Evolutionary conservation across 345 rosid genomes (phyloP).

Genomic region (Boechera stricta): DNA sequence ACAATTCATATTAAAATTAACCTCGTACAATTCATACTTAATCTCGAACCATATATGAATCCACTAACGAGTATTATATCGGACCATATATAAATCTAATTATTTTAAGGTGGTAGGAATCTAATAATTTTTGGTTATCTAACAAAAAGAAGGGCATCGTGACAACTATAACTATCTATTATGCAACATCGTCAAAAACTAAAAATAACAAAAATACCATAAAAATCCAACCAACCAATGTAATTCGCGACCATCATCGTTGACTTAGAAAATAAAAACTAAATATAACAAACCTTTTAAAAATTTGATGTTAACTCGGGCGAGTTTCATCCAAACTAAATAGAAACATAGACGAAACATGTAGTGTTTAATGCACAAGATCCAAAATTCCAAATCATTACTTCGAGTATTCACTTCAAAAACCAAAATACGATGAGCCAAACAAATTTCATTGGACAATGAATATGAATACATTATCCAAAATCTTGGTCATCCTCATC

Average conservation of each 20-base stretch:
- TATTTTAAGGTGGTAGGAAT: background rate
- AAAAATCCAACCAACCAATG: background rate
- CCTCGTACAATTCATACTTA: background rate
- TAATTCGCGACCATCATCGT: background rate
- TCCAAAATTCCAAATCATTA: background rate
- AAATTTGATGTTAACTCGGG: background rate
- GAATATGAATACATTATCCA: background rate
- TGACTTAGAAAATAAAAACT: background rate
- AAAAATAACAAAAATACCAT: constrained; percentile 6
- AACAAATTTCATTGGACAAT: background rate
- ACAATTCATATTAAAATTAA: background rate
- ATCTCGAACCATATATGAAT: background rate
- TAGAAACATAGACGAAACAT: constrained; percentile 15
- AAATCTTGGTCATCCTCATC: background rate
- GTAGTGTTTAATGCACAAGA: background rate
- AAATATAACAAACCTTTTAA: background rate
- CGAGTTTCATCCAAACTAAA: background rate
- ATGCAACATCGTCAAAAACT: background rate
- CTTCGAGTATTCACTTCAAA: background rate
- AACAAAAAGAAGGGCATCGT: background rate
- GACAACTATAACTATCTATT: constrained; percentile 18
- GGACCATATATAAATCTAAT: background rate
- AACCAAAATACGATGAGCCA: background rate
- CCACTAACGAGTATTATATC: background rate
- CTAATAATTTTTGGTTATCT: background rate